Evolutionary conservation across 345 rosid genomes (phyloP).

Genomic region (Aethionema arabicum): DNA sequence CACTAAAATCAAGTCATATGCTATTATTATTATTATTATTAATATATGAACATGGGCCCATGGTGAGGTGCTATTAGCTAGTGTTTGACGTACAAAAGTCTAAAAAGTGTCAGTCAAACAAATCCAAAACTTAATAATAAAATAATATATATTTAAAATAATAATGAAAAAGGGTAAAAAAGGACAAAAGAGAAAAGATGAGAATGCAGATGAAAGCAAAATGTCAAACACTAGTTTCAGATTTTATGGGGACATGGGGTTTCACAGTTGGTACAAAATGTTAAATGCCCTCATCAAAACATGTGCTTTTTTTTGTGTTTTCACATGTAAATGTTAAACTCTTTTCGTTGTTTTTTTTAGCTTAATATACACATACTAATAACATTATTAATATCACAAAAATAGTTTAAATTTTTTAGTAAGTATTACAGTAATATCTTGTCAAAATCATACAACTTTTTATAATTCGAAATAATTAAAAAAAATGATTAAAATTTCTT

Average conservation of each 20-base stretch:
- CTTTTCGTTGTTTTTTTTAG: neutral
- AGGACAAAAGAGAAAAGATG: slow-evolving; percentile 25
- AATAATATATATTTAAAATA: neutral
- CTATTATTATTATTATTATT: too few relatives aligned
- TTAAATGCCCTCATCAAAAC: slow-evolving; percentile 33
- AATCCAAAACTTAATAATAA: slow-evolving; percentile 27
- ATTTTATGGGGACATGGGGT: slow-evolving; percentile 54
- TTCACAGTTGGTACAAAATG: slow-evolving; percentile 38
- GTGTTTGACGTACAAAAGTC: slow-evolving; percentile 31
- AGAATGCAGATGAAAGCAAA: slow-evolving; percentile 53
- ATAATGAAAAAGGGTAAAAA: slow-evolving; percentile 16
- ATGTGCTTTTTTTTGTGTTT: slow-evolving; percentile 28
- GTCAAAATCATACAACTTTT: too few relatives aligned
- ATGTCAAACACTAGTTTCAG: slow-evolving; percentile 76
- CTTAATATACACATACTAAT: too few relatives aligned
- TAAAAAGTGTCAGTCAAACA: slow-evolving; percentile 37
- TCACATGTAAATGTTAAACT: slow-evolving; percentile 32
- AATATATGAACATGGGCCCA: slow-evolving; percentile 22
- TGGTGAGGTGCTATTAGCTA: neutral
- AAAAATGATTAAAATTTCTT: too few relatives aligned
- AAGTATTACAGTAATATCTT: too few relatives aligned
- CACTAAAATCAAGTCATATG: slow-evolving; percentile 26
- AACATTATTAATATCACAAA: too few relatives aligned
- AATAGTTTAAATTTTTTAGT: too few relatives aligned
- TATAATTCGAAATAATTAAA: too few relatives aligned